Conservation (phyloP, 2,329 filamentous ascomycete genomes). For the Aspergillus spinulosporus region DNA sequence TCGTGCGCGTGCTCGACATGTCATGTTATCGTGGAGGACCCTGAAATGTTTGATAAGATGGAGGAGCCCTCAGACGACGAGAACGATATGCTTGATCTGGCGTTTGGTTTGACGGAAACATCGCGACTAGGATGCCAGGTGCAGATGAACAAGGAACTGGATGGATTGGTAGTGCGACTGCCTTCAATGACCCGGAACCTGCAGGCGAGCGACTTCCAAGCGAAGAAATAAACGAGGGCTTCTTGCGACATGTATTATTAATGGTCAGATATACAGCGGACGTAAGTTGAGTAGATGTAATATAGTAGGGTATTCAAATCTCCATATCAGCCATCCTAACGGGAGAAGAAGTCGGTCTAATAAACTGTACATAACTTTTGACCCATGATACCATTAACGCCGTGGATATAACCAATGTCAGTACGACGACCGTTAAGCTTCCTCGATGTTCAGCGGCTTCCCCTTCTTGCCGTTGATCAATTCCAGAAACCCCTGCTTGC, state of each 20-base stretch:
- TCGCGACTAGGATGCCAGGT: conserved; percentile 85
- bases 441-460: conserved; percentile 49
- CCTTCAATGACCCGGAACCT: conserved; percentile 94
- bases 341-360: conserved; percentile 18
- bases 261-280: conserved; percentile 15
- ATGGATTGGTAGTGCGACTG: conserved; percentile 80
- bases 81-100: conserved; percentile 88
- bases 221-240: conserved; percentile 35
- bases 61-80: conserved; percentile 76
- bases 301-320: conserved; percentile 28
- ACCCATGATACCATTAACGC: conserved; percentile 33
- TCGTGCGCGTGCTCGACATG: conserved; percentile 92
- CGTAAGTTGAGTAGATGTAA: conserved; percentile 5
- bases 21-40: conserved; percentile 79
- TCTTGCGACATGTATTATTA: conserved; percentile 12
- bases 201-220: conserved; percentile 86
- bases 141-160: conserved; percentile 83
- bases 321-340: conserved; percentile 25
- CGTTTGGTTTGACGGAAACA: conserved; percentile 87
- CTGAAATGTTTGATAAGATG: conserved; percentile 74
- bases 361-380: conserved; percentile 31
- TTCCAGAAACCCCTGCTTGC: conserved; percentile 93
- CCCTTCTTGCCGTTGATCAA: conserved; percentile 67
- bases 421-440: conserved; percentile 35
- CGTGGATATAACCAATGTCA: conserved; percentile 31